Base-by-base conservation (phyloP, 2,329 filamentous ascomycete genomes). In the Zymoseptoria crescenta region DNA sequence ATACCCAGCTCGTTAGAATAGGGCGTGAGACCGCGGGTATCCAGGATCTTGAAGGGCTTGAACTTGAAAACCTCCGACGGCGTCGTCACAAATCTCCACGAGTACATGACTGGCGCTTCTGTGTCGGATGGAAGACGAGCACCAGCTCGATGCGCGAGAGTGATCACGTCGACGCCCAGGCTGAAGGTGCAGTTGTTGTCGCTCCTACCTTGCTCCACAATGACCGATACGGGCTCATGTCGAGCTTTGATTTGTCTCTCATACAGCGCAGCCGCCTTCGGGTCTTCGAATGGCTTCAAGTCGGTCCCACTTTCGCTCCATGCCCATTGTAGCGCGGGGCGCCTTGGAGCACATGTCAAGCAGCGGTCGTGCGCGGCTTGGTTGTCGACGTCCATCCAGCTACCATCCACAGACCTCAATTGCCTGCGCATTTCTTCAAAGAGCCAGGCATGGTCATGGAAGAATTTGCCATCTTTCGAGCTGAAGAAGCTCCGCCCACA, bases 191-290 rank as follows among this genome's bases (percentile, higher is more conserved):
- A 45, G 4, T 4, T 4, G 27, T 35, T 27, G 7, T 41, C 28
- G 41, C 53, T 27, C 7, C 21, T 16, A 2, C 9, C 9, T 10
- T 19, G n/a, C 2, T 8, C 55, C 6, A 29, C 55, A 16, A 19
- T 50, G 1, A 72, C 52, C 13, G 66, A 49, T 2, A 72, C 58
- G 1, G 67, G 49, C 2, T 54, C n/a, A 1, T 81, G 80, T 16
- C 78, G 72, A n/a, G 68, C 61, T 64, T 84, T 85, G 21, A 83
- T 69, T 2, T 74, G 73, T 49, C 73, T 71, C 65, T 85, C 83
- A 62, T 79, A 84, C 0, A 67, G 61, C 0, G 75, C 77, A 52
- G 83, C 81, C 57, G 76, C 73, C 55, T 73, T 63, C 0, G 79
- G 74, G 62, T 84, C 76, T 65, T 85, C 83, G 54, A 77, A 79